phyloP scores from a whole-genome alignment of 1,284 basidiomycete genomes.

The Microbotryum saponariae region DNA sequence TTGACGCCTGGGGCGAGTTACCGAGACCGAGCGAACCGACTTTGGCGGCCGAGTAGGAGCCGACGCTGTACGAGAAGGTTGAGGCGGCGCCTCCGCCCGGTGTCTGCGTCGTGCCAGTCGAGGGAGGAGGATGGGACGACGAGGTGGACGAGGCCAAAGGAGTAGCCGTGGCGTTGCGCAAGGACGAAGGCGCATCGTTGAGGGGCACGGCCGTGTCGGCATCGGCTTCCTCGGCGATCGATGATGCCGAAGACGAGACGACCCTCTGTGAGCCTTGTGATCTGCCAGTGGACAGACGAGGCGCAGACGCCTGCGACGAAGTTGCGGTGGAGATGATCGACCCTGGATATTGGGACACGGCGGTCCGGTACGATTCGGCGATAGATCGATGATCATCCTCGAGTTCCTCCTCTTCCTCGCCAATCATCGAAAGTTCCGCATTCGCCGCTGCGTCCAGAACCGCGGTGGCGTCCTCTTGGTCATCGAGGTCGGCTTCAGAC shows the following conservation, averaged over 20 bases:
- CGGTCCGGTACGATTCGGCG: not conserved
- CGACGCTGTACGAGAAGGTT: conserved; percentile 8
- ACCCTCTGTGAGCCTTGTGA: too few species aligned
- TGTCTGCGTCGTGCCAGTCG: not conserved
- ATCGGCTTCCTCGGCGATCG: conserved; percentile 32
- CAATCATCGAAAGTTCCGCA: conserved; percentile 26
- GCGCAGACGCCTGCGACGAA: too few species aligned
- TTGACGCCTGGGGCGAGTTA: conserved; percentile 11
- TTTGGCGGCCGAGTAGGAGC: conserved; percentile 23
- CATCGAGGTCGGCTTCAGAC: too few species aligned
- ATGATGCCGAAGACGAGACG: conserved; percentile 17
- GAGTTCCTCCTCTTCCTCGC: conserved; percentile 11
- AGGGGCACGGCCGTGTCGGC: conserved; percentile 31
- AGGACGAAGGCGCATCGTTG: conserved; percentile 27
- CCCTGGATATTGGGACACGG: too few species aligned
- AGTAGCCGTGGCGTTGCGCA: conserved; percentile 7
- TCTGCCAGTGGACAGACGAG: too few species aligned
- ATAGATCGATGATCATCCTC: not conserved
- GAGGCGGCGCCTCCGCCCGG: conserved; percentile 18
- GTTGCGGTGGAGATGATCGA: too few species aligned
- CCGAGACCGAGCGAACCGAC: conserved; percentile 19
- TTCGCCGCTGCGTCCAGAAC: not conserved
- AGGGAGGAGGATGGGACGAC: conserved; percentile 9
- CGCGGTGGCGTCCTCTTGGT: too few species aligned
- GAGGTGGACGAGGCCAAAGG: conserved; percentile 4